Base-by-base conservation (phyloP, 768 basidiomycete genomes). In the Termitomyces sp. region DNA sequence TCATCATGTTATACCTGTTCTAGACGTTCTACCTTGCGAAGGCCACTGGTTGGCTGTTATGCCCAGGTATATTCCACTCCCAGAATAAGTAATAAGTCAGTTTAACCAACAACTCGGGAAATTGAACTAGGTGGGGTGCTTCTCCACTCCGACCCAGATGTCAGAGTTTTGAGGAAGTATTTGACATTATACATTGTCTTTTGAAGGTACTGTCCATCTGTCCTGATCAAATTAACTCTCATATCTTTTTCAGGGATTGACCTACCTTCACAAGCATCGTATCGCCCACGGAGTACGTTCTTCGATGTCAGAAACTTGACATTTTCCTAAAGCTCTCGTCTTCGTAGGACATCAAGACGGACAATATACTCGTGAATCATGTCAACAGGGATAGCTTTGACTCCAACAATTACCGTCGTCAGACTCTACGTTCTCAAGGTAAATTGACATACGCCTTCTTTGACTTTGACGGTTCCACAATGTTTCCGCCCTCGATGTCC, bases 41-140 rank as follows among this genome's bases (percentile, higher is more conserved):
- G 66, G 59, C 11, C 59, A 57, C 36, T 67, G 60, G 48, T 66
- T 69, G 42, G 61, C 55, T 15, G 63, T 71, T 11, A 70, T 68
- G 65, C 70, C 70, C 11, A 63, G 68, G 60, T 60, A 27, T 7
- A 53, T n/a, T 33, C 23, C 20, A 40, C 15, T 16, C 18, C 9
- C 16, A n/a, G n/a, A n/a, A n/a, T n/a, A n/a, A 16, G 3, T 7
- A 40, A 9, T 40, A 11, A 20, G 16, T 18, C 7, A 20, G 39
- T n/a, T 40, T 7, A 18, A 18, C 16, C 18, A 3, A 29, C 29
- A 29, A 29, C 29, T 29, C 29, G 29, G 29, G 29, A 29, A 40
- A 11, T 40, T n/a, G n/a, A 16, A 16, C 15, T 18, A 40, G 39
- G 16, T 40, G 39, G 39, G 39, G 39, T n/a, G 16, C 16, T 20